Conservation (phyloP, 768 basidiomycete species). For the Podaxis sp. region DNA sequence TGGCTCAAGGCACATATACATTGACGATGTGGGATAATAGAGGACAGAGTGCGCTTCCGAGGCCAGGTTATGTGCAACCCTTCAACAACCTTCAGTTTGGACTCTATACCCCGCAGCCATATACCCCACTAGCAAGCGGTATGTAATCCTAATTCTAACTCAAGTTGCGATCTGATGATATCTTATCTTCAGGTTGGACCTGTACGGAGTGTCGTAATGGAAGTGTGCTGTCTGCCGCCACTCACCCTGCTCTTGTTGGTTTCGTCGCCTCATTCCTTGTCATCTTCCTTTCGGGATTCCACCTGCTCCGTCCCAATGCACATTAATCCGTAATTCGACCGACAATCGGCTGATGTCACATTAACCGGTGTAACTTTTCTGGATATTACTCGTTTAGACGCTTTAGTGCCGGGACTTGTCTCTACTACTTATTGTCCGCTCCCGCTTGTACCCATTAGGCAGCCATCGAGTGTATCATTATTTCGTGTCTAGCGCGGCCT, state of each 20-base stretch:
- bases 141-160: not conserved
- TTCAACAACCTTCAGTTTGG: constrained; percentile 69
- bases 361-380: not conserved
- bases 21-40: constrained; percentile 72
- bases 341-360: not conserved
- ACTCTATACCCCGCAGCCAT: constrained; percentile 66
- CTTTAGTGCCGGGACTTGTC: too few relatives aligned
- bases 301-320: constrained; percentile 4
- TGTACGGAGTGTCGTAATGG: constrained; percentile 10
- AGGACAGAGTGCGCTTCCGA: constrained; percentile 49
- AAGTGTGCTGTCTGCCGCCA: not conserved
- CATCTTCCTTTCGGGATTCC: constrained; percentile 12
- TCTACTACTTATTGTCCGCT: too few relatives aligned
- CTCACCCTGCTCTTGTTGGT: constrained; percentile 12
- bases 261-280: constrained; percentile 12
- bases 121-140: constrained; percentile 46
- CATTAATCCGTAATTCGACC: not conserved
- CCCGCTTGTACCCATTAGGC: too few relatives aligned
- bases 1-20: constrained; percentile 68
- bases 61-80: constrained; percentile 57
- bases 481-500: too few relatives aligned
- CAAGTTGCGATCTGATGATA: not conserved
- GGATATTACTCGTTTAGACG: too few relatives aligned
- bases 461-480: too few relatives aligned
- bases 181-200: constrained; percentile 5